These are phyloP conservation scores for Colletotrichum lentis DNA, from an alignment of 2,329 filamentous ascomycete genomes.

Conservation along the genomic window DNA sequence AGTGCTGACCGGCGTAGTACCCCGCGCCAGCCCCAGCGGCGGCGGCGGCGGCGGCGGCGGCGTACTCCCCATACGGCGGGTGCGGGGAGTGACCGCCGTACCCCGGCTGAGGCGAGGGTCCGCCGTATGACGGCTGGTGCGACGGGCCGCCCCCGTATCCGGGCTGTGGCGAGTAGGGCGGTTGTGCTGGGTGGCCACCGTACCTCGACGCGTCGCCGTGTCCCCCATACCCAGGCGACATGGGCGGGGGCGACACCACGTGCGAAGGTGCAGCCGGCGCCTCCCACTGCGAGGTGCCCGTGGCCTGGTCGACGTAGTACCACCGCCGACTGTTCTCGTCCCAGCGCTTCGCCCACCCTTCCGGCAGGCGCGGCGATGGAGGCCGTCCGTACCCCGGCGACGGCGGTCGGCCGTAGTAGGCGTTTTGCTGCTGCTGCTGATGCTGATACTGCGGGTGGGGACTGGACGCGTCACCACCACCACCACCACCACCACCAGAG, in stretches of 20 bases:
- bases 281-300: conserved; percentile 67
- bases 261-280: conserved; percentile 42
- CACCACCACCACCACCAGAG: neutral
- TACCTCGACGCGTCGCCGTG: conserved; percentile 32
- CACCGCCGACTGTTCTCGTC: conserved; percentile 63
- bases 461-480: neutral
- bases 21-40: conserved; percentile 30
- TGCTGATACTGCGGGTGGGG: conserved; percentile 35
- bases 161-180: conserved; percentile 30
- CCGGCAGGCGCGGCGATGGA: conserved; percentile 53
- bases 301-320: conserved; percentile 65
- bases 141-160: conserved; percentile 25
- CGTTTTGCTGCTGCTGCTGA: conserved; percentile 9
- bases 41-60: conserved; percentile 23
- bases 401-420: conserved; percentile 34
- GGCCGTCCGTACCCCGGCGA: conserved; percentile 38
- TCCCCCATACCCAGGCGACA: conserved; percentile 36
- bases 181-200: conserved; percentile 33
- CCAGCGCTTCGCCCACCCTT: conserved; percentile 65
- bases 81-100: conserved; percentile 14
- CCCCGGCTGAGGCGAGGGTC: conserved; percentile 36
- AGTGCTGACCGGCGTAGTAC: conserved; percentile 25
- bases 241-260: conserved; percentile 22
- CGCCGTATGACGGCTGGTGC: conserved; percentile 37
- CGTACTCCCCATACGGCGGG: conserved; percentile 39